A percentile compares a stretch with the other conserved stretches of the same genome.
These are phyloP conservation scores for Fusarium cyanostomum DNA, from an alignment of 2,329 filamentous ascomycete genomes.

Conservation along the genomic window DNA sequence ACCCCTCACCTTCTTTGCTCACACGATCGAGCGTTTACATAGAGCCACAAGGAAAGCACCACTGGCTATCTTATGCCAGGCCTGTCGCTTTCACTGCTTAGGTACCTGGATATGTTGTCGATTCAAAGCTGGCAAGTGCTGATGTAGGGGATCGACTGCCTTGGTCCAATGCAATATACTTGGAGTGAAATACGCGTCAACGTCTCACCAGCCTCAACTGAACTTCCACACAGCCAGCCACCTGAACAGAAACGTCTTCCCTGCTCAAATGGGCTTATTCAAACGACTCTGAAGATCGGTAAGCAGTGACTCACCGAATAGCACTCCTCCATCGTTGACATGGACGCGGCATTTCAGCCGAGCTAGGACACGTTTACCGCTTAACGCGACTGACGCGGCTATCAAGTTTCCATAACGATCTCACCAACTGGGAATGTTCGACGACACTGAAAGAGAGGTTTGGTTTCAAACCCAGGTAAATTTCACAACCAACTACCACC, in stretches of 20 bases:
- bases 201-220: background rate
- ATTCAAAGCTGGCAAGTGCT: background rate
- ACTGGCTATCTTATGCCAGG: too few relatives aligned
- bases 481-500: slow-evolving; percentile 43
- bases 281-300: background rate
- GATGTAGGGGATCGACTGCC: background rate
- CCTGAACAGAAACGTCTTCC: background rate
- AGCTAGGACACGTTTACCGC: background rate
- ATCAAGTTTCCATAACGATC: background rate
- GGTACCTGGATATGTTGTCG: too few relatives aligned
- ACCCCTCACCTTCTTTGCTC: too few relatives aligned
- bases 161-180: too few relatives aligned
- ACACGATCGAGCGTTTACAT: too few relatives aligned
- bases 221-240: background rate
- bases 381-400: background rate
- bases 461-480: slow-evolving; percentile 38
- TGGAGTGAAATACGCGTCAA: background rate
- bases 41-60: too few relatives aligned
- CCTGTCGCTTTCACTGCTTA: too few relatives aligned
- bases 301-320: background rate
- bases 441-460: background rate
- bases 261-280: background rate
- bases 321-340: background rate
- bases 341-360: background rate
- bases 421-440: background rate